phyloP scores from a whole-genome alignment of 1,284 basidiomycete species.

The Phylloboletellus chloephorus region DNA sequence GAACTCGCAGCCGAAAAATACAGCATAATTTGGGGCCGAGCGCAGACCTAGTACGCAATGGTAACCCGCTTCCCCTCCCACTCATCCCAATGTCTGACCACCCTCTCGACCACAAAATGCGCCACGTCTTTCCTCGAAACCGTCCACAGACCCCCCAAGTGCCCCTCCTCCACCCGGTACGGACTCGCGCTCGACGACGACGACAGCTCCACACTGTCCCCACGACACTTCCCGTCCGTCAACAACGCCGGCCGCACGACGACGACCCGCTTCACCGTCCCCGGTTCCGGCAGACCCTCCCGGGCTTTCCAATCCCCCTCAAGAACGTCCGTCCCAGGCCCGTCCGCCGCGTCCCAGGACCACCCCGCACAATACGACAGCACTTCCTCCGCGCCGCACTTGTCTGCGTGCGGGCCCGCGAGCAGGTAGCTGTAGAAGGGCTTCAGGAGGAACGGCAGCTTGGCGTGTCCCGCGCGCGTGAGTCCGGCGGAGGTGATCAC shows the following conservation, averaged over 20 bases:
- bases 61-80: slow-evolving; percentile 45
- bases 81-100: slow-evolving; percentile 45
- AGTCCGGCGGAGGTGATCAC: slow-evolving; percentile 49
- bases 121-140: slow-evolving; percentile 59
- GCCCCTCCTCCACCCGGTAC: slow-evolving; percentile 38
- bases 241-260: slow-evolving; percentile 54
- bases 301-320: slow-evolving; percentile 36
- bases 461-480: slow-evolving; percentile 38
- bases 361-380: slow-evolving; percentile 43
- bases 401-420: slow-evolving; percentile 47
- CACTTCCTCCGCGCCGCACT: slow-evolving; percentile 48
- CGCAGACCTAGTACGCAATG: slow-evolving; percentile 34
- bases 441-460: slow-evolving; percentile 46
- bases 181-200: not conserved
- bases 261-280: slow-evolving; percentile 41
- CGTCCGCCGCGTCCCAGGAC: slow-evolving; percentile 39
- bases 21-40: not conserved
- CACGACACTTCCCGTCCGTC: slow-evolving; percentile 52
- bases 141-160: slow-evolving; percentile 42
- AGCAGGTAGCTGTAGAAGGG: slow-evolving; percentile 42
- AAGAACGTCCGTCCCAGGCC: slow-evolving; percentile 36
- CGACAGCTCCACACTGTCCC: slow-evolving; percentile 16
- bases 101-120: slow-evolving; percentile 55
- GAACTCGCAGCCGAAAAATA: too few relatives aligned
- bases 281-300: slow-evolving; percentile 35